Base-by-base conservation (phyloP, 345 rosid species). In the Aurinia saxatilis region DNA sequence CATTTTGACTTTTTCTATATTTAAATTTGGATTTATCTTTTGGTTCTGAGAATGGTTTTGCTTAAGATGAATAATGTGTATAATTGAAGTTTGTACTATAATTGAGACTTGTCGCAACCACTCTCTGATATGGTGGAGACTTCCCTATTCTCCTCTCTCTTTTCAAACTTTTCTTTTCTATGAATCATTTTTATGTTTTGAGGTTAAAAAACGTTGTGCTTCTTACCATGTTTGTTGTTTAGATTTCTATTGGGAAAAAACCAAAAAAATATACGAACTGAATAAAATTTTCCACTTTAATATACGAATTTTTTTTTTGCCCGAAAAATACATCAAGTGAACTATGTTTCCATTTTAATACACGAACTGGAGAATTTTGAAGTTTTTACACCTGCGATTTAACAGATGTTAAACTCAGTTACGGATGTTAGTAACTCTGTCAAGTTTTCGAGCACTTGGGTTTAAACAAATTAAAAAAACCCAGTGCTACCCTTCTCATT, bases 1-100 rank as follows among this genome's bases (percentile, higher is more conserved):
- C 70, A 19, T 70, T 63, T 70, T 70, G 74, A 70, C 70, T 17
- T 56, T 54, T 63, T 57, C 40, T 44, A 38, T 45, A 46, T 61
- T 14, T 46, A 47, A 62, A 14, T 70, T 61, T 69, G 42, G 63
- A 37, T 44, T 42, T 70, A 9, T 46, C 5, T 34, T 61, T 34
- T 40, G 50, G 30, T 54, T 62, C n/a, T 23, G 19, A n/a, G n/a
- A 39, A 39, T 47, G 44, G 44, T 53, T 54, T 55, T 48, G 16
- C 45, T 46, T 49, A 53, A 69, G 25, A 68, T 36, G 67, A 60
- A 60, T 41, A 29, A 17, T 60, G 56, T 36, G 68, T 30, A 53
- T 61, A 44, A 54, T 62, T 54, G 74, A 30, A 31, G 57, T 62
- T 62, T 54, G 74, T 54, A 55, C 68, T 38, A 62, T 7, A 30